phyloP scores from a whole-genome alignment of 179 eudicot genomes.

The Nepenthes alata region DNA sequence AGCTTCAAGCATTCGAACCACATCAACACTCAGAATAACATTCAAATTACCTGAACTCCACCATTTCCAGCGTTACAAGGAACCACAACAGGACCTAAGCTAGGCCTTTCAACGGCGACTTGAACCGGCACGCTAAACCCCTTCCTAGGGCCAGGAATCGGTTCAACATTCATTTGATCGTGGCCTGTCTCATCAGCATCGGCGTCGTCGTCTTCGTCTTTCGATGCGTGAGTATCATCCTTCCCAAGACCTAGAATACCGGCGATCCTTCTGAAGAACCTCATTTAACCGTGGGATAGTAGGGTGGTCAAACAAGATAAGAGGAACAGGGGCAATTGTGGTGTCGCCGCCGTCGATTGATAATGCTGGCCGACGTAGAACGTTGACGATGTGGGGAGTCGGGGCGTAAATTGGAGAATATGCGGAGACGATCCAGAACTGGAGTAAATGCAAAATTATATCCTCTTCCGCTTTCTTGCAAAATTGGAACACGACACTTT shows the following conservation, averaged over 20 bases:
- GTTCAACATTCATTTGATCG: constrained; percentile 22
- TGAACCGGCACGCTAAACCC: constrained; percentile 82
- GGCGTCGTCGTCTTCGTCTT: constrained; percentile 22
- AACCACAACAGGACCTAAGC: constrained; percentile 42
- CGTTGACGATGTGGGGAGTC: too few relatives aligned
- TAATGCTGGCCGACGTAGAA: too few relatives aligned
- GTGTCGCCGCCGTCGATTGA: too few relatives aligned
- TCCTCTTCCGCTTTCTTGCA: too few relatives aligned
- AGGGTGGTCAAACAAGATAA: background rate
- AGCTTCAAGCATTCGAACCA: background rate
- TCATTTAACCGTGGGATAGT: constrained; percentile 19
- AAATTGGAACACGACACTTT: too few relatives aligned
- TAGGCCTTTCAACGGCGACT: constrained; percentile 55
- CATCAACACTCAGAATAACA: background rate
- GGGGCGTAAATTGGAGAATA: too few relatives aligned
- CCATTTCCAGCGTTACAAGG: constrained; percentile 51
- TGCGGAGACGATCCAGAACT: too few relatives aligned
- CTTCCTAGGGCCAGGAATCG: constrained; percentile 38
- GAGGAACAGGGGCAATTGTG: background rate
- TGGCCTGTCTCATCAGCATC: constrained; percentile 9
- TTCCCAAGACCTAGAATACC: constrained; percentile 56
- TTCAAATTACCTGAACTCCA: constrained; percentile 57
- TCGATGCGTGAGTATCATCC: constrained; percentile 34
- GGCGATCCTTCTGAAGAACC: constrained; percentile 36
- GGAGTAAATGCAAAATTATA: too few relatives aligned